Conservation (phyloP, 176 grass and related monocot genomes). For the Triticum urartu region DNA sequence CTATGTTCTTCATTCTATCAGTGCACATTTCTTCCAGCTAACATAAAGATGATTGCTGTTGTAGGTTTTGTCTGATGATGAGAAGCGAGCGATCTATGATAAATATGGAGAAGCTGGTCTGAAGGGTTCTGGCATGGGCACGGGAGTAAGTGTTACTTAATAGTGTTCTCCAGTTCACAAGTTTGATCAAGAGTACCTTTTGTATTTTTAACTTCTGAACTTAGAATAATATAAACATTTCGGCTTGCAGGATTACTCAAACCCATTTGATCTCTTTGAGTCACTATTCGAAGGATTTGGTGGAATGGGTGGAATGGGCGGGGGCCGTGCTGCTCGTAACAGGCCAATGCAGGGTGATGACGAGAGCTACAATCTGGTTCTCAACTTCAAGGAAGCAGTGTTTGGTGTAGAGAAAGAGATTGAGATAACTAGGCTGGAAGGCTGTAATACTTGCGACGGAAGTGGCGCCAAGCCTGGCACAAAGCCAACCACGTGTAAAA, state of each 20-base stretch:
- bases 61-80: constrained; percentile 91
- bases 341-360: constrained; percentile 95
- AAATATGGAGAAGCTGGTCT: constrained; percentile 97
- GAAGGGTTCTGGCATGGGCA: constrained; percentile 96
- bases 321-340: constrained; percentile 70
- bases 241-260: constrained; percentile 78
- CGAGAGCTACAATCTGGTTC: constrained; percentile 80
- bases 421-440: constrained; percentile 78
- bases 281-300: constrained; percentile 95
- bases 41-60: constrained; percentile 11
- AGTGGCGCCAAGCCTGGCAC: constrained; percentile 88
- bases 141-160: constrained; percentile 59
- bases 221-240: constrained; percentile 25
- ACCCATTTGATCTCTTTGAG: constrained; percentile 95
- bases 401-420: constrained; percentile 98
- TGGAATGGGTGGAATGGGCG: constrained; percentile 92
- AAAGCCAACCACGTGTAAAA: constrained; percentile 70
- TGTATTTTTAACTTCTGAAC: constrained; percentile 5
- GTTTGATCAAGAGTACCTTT: not conserved
- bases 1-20: not conserved
- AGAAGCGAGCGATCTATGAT: constrained; percentile 93
- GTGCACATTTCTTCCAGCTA: constrained; percentile 22
- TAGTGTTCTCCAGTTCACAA: constrained; percentile 17
- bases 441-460: constrained; percentile 83
- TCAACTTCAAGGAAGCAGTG: constrained; percentile 95